These are phyloP conservation scores for Hypoxylon sp. DNA, from an alignment of 2,329 filamentous ascomycete species.

Conservation along the genomic window DNA sequence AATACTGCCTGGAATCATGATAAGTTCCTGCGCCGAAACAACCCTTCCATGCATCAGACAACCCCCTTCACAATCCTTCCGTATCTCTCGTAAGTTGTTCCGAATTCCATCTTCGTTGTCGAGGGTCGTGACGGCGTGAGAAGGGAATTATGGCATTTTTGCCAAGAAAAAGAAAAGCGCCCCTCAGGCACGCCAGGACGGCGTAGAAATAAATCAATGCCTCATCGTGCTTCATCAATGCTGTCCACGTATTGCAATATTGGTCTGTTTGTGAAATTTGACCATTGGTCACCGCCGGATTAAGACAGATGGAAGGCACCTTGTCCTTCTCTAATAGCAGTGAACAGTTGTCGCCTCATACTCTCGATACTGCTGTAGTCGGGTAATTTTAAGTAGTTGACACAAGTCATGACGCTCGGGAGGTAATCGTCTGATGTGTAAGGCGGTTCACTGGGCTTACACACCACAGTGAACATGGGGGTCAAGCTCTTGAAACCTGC, in stretches of 20 bases:
- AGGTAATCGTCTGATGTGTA: constrained; percentile 96
- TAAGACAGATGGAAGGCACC: constrained; percentile 97
- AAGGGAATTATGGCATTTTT: constrained; percentile 34
- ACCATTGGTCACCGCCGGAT: constrained; percentile 31
- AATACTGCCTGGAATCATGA: constrained; percentile 44
- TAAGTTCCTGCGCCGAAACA: constrained; percentile 47
- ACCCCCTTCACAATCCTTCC: constrained; percentile 31
- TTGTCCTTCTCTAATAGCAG: constrained; percentile 94
- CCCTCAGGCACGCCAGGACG: constrained; percentile 23
- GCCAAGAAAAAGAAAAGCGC: constrained; percentile 38
- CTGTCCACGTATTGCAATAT: constrained; percentile 38
- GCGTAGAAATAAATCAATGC: constrained; percentile 39
- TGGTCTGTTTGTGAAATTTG: constrained; percentile 28
- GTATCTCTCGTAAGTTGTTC: constrained; percentile 34
- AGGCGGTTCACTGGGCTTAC: constrained; percentile 96
- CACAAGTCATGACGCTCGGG: constrained; percentile 99
- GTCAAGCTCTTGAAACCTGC: constrained; percentile 95
- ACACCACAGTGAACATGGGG: constrained; percentile 98
- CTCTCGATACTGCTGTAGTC: constrained; percentile 87
- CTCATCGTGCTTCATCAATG: constrained; percentile 36
- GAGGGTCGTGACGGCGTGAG: constrained; percentile 37
- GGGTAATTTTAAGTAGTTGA: constrained; percentile 98
- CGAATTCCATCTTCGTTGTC: constrained; percentile 38
- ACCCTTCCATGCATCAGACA: constrained; percentile 47
- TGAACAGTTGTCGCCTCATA: constrained; percentile 82